Evolutionary conservation across 371 early-diverging fungal species (phyloP), one percentile per base, ranked within the genome.

Genomic region (Mucor piriformis): DNA sequence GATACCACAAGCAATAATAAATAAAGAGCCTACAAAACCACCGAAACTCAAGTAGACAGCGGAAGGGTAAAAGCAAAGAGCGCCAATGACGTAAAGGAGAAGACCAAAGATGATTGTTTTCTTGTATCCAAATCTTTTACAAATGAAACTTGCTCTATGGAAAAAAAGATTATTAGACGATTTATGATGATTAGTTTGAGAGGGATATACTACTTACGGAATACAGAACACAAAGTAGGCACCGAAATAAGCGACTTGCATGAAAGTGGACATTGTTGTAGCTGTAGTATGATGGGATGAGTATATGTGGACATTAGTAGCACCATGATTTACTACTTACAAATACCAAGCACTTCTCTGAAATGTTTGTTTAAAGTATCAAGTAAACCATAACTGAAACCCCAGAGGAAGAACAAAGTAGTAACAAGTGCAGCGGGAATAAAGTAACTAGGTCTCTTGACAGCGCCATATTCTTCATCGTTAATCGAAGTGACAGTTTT

Each of bases 201-300:
- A n/a, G n/a, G n/a, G n/a, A n/a, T n/a, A n/a, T n/a, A n/a, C n/a
- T n/a, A 60, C 79, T 64, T 68, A 76, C 79, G 76, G 76, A 44
- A 73, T 68, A 72, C 76, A 70, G 37, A 73, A 64, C 2, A 79
- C 59, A 47, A 79, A 72, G 46, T 79, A 79, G n/a, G 77, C 80
- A 38, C 80, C 80, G 57, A 76, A 79, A 37, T 79, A 79, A 5
- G 80, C 77, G 3, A 79, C 77, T 52, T 79, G 80, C 71, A 79
- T 72, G 50, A 67, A 70, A 1, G 80, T 77, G n/a, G 75, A 74
- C 43, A 74, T 62, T 8, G 77, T 77, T 1, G 77, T 77, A 25
- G 72, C 77, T 77, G 34, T 42, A 23, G 6, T 38, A 15, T 2
- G 1, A 38, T n/a, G 13, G 13, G 11, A 13, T 38, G 5, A 38